Percentiles rank a stretch among this genome's conserved stretches.
phyloP scores from a whole-genome alignment of 2,329 filamentous ascomycete genomes.

The Volutella citrinella region DNA sequence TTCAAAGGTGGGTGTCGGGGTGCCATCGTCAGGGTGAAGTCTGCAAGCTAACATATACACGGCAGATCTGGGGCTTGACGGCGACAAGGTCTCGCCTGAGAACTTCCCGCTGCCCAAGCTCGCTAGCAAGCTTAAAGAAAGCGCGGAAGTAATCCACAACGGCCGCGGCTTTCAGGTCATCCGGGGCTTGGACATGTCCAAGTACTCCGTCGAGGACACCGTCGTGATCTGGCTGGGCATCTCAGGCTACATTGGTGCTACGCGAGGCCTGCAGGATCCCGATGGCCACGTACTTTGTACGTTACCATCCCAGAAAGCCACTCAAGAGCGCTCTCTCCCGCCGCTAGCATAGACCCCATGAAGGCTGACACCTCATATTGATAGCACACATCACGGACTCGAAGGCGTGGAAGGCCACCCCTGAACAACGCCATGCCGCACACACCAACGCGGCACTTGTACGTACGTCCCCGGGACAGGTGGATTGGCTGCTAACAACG shows the following conservation, averaged over 20 bases:
- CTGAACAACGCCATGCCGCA: slow-evolving; percentile 45
- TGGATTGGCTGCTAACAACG: slow-evolving; percentile 6
- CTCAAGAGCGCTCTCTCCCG: neutral
- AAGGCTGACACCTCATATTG: slow-evolving; percentile 14
- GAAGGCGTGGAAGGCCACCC: slow-evolving; percentile 42
- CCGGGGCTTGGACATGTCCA: slow-evolving; percentile 47
- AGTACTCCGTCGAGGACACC: slow-evolving; percentile 51
- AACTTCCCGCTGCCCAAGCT: slow-evolving; percentile 42
- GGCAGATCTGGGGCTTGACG: slow-evolving; percentile 18
- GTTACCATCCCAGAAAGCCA: too few relatives aligned
- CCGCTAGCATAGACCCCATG: neutral
- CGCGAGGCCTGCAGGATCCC: slow-evolving; percentile 49
- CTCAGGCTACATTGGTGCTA: slow-evolving; percentile 52
- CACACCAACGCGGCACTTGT: slow-evolving; percentile 46
- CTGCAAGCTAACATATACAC: too few relatives aligned
- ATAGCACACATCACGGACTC: slow-evolving; percentile 48
- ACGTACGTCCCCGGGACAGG: too few relatives aligned
- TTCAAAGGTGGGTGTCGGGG: slow-evolving; percentile 27
- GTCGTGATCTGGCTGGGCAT: slow-evolving; percentile 55
- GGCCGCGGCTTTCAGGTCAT: slow-evolving; percentile 52
- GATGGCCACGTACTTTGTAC: slow-evolving; percentile 46
- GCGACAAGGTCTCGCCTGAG: slow-evolving; percentile 18
- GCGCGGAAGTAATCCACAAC: slow-evolving; percentile 35
- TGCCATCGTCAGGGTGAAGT: too few relatives aligned
- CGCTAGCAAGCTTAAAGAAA: slow-evolving; percentile 29